phyloP scores from a whole-genome alignment of 768 basidiomycete species.

The Phaeotremella fagi region DNA sequence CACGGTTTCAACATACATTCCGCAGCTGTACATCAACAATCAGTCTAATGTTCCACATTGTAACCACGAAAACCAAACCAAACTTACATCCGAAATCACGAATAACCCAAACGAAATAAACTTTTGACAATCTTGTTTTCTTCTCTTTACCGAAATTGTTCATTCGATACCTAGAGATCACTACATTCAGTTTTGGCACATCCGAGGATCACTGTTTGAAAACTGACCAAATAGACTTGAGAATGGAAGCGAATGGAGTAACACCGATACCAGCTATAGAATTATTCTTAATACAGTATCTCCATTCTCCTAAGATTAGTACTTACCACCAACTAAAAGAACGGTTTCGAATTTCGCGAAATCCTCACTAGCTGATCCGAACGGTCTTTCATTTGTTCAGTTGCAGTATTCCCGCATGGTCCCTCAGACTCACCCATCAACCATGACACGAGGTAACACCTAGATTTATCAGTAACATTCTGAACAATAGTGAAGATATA shows the following conservation, averaged over 20 bases:
- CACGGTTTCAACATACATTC: conserved; percentile 21
- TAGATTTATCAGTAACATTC: conserved; percentile 51
- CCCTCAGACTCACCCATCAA: conserved; percentile 57
- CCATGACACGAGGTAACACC: conserved; percentile 83
- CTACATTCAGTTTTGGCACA: background rate
- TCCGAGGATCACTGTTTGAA: background rate
- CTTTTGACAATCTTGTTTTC: conserved; percentile 80
- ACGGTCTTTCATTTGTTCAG: conserved; percentile 56
- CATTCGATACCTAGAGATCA: conserved; percentile 70
- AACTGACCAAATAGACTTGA: conserved; percentile 72
- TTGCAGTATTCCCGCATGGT: too few relatives aligned
- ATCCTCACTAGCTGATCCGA: conserved; percentile 86
- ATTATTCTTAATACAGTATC: background rate
- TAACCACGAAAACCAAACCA: too few relatives aligned
- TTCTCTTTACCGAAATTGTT: conserved; percentile 69
- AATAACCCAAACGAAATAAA: conserved; percentile 85
- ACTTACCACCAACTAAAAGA: conserved; percentile 64
- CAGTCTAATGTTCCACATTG: too few relatives aligned
- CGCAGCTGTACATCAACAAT: conserved; percentile 16
- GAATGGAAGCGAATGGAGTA: conserved; percentile 83
- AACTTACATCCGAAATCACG: conserved; percentile 69
- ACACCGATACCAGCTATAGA: conserved; percentile 80
- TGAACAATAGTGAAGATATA: background rate
- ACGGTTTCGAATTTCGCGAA: conserved; percentile 82
- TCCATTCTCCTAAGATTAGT: background rate